Base-by-base conservation (phyloP, 331 rosid genomes). In the Telfairia occidentalis region DNA sequence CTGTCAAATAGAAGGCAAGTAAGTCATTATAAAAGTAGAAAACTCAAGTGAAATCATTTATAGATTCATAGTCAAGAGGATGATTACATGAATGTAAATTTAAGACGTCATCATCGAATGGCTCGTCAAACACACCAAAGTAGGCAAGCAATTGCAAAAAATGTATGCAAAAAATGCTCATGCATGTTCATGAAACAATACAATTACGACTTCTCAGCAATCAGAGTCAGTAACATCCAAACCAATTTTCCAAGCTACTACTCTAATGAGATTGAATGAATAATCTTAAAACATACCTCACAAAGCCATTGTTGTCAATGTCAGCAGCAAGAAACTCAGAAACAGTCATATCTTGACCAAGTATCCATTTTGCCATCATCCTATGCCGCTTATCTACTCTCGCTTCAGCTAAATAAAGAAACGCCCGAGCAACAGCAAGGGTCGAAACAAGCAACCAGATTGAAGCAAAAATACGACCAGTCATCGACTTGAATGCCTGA, bases 251-350 rank as follows among this genome's bases (percentile, higher is more conserved):
- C 29, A 46, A 28, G 75, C 23, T 16, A 71, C 18, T 45, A 8
- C 54, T 71, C 29, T 28, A 35, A 52, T n/a, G 40, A 57, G 19
- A 0, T 50, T 50, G 34, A 78, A 12, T 24, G 23, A 58, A 16
- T 32, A 28, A 46, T 12, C 24, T 21, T 19, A 42, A 43, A 54
- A 28, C 83, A 59, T 86, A 95, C 99, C 99, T 92, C 57, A 95
- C 96, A 84, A 83, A 95, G 55, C 97, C 97, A 77, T 95, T 89
- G 67, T 95, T 87, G 84, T 95, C 99, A 7, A 84, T 92, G 77
- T 95, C 99, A 72, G 97, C 99, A 26, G 97, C 97, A 78, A 92
- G 96, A 80, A 95, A 95, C 88, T 92, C 92, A 15, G 97, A 61
- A 35, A 95, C 89, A 48, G 93, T 95, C 99, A 95, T 87, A 76